Base-by-base conservation (phyloP, 2,329 filamentous ascomycete species). In the Botrytis squamosa region DNA sequence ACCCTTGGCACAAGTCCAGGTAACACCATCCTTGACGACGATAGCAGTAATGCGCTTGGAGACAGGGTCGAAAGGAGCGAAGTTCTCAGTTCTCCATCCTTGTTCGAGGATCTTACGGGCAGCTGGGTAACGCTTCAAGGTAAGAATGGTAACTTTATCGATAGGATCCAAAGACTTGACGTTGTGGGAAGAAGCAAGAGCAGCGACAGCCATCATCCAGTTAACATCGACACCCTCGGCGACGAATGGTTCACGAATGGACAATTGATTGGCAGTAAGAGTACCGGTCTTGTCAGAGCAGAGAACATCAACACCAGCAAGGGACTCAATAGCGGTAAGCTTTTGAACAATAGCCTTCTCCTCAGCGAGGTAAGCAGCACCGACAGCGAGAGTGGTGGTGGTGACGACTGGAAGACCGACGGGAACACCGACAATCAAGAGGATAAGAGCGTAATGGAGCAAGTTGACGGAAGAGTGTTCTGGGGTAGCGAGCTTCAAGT, bases 221-320 rank as follows among this genome's bases (percentile, higher is more conserved):
- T 93, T 92, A 82, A 93, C 89, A 83, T 93, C 91, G 81, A 92
- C 89, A 79, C 91, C 92, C 83, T 93, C 91, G 75, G 90, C 89
- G 74, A 93, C 91, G 83, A 91, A 93, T 33, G 92, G 92, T 81
- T 93, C 92, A 82, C 91, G 91, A 80, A 93, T 92, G 80, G 88
- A 91, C 71, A 93, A 87, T 85, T 93, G 91, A 83, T 92, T 92
- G 78, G 90, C 90, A 74, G 90, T 92, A 78, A 93, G 86, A 49
- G 92, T 94, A 85, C 92, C 92, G 64, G 92, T 93, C 88, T 94
- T 93, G 85, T 94, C 92, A 79, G 92, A 93, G 86, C 92, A 94
- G 77, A 93, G 89, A 79, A 93, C 89, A 80, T 93, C 91, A 77
- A 93, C 91, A 88, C 91, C 89, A 81, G 90, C 90, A 75, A 92